Evolutionary conservation across 768 basidiomycete species (phyloP), one percentile per base, ranked within the genome.

Genomic region (Tylopilus sp.): DNA sequence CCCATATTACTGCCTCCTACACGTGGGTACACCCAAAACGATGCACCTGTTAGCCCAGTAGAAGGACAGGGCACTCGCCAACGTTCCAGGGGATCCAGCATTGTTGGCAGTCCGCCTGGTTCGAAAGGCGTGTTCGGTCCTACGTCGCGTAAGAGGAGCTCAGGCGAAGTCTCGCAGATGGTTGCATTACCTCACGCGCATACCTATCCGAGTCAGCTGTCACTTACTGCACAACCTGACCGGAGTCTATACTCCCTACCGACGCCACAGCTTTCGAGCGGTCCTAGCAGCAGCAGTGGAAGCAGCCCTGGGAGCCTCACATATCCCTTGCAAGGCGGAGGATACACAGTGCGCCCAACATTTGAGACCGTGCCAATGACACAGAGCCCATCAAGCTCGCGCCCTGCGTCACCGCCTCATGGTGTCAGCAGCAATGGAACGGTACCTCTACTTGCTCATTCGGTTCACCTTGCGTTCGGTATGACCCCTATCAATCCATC

Each of bases 401-500:
- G 86, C 17, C 77, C 86, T 4, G 76, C 82, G 1, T 84, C 82
- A 0, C 85, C 86, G 4, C 68, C 75, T 44, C 72, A 74, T 17
- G 75, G 73, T 31, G 31, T 40, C 40, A 38, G 38, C 56, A 66
- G 48, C 62, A 67, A 62, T 47, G 66, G 62, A 35, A 36, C 56
- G 43, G 44, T 52, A 49, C 11, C 64, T 21, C 66, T 25, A 72
- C 79, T 95, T 33, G 90, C 88, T 4, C 88, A 91, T 62, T 89
- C 86, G 1, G 86, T 95, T 21, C 83, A 89, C 35, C 76, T 85
- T 28, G 93, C 92, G 43, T 97, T 97, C 57, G 91, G 88, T 4
- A 95, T 94, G 89, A 93, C 92, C 6, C 91, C 90, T 0, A 91
- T 92, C 35, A 78, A 79, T 47, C 53, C 63, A 18, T 52, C 57